Evolutionary conservation across 108 stramenopile species (phyloP), one percentile per base, ranked within the genome.

Genomic region (Cyclotella sp.): DNA sequence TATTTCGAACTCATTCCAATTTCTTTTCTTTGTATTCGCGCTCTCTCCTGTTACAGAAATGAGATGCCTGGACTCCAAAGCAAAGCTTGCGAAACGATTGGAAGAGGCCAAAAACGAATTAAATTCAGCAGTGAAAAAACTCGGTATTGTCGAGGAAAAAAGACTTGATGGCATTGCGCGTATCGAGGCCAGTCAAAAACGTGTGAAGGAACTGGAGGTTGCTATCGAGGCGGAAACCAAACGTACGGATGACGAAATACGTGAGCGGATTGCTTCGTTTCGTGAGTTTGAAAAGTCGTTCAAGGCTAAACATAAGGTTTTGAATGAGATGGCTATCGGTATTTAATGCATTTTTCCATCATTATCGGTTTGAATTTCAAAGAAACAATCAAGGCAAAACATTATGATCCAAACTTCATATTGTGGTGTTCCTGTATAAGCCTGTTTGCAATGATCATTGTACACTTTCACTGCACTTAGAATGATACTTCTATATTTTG

Each of bases 101-200:
- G 68, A 83, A n/a, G 52, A 58, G 13, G 65, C 79, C 22, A 57
- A 83, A 24, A 76, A 69, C 14, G 76, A 89, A 51, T 49, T 88
- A 46, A 79, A 86, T 18, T 62, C 61, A 9, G 78, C 86, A 19
- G 60, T 72, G 24, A 75, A 90, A 13, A 63, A 85, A 51, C 73
- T 97, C 42, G 64, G 92, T 21, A 39, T 67, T 18, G 93, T 94
- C 8, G 96, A 97, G 66, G 85, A 89, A 63, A 89, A 92, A 71
- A 82, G 89, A 21, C 78, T 89, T 0, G 94, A 95, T 41, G 91
- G 89, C 22, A 89, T 89, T 83, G 79, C 91, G 40, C 67, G 84
- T 3, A 81, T 95, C 54, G 90, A 95, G 68, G 84, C 82, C 18
- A 83, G 85, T n/a, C 89, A 94, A 63, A 69, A 84, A n/a, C 88